Conservation (phyloP, 2,329 filamentous ascomycete species). For the Pezicula neosporulosa region DNA sequence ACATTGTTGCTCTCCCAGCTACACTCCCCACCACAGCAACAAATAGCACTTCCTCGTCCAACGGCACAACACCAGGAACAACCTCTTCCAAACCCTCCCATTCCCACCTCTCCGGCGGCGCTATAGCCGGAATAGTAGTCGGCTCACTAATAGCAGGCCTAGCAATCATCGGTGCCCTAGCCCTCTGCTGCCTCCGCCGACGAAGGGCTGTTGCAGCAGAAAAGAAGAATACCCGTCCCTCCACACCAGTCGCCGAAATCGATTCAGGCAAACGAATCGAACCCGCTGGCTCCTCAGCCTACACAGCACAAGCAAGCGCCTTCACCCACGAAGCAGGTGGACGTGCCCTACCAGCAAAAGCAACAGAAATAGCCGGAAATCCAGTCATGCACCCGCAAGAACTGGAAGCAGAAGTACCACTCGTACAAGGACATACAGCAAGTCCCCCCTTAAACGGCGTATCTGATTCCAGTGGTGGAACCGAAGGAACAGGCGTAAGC, state of each 20-base stretch:
- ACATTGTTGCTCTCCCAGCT: slow-evolving; percentile 14
- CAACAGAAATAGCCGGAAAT: slow-evolving; percentile 17
- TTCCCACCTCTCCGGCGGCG: slow-evolving; percentile 8
- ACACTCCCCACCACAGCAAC: slow-evolving; percentile 5
- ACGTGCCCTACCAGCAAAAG: slow-evolving; percentile 6
- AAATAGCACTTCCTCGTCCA: neutral
- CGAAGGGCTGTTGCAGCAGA: neutral
- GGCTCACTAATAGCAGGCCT: slow-evolving; percentile 8
- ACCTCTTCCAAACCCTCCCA: neutral
- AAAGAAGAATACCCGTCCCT: neutral
- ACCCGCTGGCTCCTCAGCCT: slow-evolving; percentile 5
- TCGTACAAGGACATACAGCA: neutral
- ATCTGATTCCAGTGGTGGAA: neutral
- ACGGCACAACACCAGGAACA: neutral
- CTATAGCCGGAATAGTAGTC: slow-evolving; percentile 18
- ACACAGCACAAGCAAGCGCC: slow-evolving; percentile 10
- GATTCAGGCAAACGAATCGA: slow-evolving; percentile 10
- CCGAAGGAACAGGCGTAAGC: neutral
- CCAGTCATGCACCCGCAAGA: slow-evolving; percentile 24
- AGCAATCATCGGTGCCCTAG: slow-evolving; percentile 6
- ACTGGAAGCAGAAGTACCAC: slow-evolving; percentile 14
- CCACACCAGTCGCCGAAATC: slow-evolving; percentile 10
- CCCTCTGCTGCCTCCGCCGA: slow-evolving; percentile 10
- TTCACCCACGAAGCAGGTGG: slow-evolving; percentile 12
- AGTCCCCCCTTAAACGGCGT: neutral